Evolutionary conservation across 352 stramenopile genomes (phyloP).

Genomic region (Pythium rhizo-oryzae): DNA sequence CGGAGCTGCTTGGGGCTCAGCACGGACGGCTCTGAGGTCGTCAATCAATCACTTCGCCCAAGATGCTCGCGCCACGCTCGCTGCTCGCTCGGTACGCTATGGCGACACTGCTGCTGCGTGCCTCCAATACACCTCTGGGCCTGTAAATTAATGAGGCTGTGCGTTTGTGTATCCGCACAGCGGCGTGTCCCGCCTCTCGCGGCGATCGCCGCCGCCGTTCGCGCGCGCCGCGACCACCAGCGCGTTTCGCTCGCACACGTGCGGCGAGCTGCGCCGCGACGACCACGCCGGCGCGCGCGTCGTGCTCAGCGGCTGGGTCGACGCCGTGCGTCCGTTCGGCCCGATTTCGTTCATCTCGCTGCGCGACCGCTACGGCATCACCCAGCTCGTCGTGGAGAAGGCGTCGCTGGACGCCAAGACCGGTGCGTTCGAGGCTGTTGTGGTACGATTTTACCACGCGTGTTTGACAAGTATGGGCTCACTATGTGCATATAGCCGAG

Average conservation of each 20-base stretch:
- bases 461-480: too few relatives aligned
- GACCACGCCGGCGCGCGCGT: slow-evolving; percentile 54
- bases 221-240: slow-evolving; percentile 26
- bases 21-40: not conserved
- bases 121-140: too few relatives aligned
- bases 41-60: not conserved
- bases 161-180: not conserved
- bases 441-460: too few relatives aligned
- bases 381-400: slow-evolving; percentile 82
- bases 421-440: slow-evolving; percentile 20
- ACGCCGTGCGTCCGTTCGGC: slow-evolving; percentile 74
- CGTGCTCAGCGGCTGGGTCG: slow-evolving; percentile 82
- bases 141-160: too few relatives aligned
- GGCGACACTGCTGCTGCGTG: not conserved
- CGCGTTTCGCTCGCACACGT: slow-evolving; percentile 75
- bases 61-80: slow-evolving; percentile 23
- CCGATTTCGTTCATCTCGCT: slow-evolving; percentile 84
- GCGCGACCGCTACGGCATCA: slow-evolving; percentile 77
- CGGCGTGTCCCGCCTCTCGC: slow-evolving; percentile 14
- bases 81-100: slow-evolving; percentile 23
- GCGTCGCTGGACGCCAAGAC: slow-evolving; percentile 42
- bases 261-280: slow-evolving; percentile 61
- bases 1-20: slow-evolving; percentile 14
- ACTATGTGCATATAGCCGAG: too few relatives aligned
- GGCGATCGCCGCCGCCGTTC: not conserved